Evolutionary conservation across 2,329 filamentous ascomycete genomes (phyloP), one percentile per base, ranked within the genome.

Genomic region (Aspergillus terreus): DNA sequence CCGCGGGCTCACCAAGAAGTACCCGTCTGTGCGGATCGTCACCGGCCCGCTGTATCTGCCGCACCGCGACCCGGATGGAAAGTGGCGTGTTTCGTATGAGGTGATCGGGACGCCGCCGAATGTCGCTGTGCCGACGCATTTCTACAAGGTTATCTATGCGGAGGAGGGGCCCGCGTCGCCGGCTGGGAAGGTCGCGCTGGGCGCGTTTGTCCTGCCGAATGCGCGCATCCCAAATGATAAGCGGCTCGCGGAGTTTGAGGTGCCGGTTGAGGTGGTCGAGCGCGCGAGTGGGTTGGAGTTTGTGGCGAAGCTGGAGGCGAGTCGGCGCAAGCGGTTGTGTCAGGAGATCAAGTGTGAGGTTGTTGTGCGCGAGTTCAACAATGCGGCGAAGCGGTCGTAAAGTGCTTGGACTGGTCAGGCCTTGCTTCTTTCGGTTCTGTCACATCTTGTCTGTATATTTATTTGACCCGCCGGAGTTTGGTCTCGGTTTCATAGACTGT

Each of bases 141-240:
- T 99, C 76, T 99, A 96, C 82, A 99, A 99, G 78, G 90, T 99
- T 66, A 94, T 99, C 62, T 95, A 94, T 65, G 94, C 90, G 23
- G 94, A 99, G 75, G 90, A 96, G 65, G 88, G 87, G 3, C 75
- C 72, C 1, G 72, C 67, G 9, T 66, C 62, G 19, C 79, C 79
- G 23, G 72, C 69, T 9, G 88, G 89, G 15, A 86, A 86, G 57
- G 94, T 99, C 32, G 90, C 91, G 30, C 76, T 99, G 33, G 94
- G 90, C 43, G 94, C 94, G 6, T 99, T 99, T 66, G 92, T 99
- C 48, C 79, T 99, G 63, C 94, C 94, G 14, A 99, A 99, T 70
- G 91, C 90, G 2, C 79, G 76, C 15, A 99, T 99, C 62, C 78
- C 87, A 35, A 99, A 96, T 71, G 80, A 84, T 55, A 96, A 94